Evolutionary conservation across 106 monocot genomes (phyloP).

Genomic region (Dioscorea dumetorum): DNA sequence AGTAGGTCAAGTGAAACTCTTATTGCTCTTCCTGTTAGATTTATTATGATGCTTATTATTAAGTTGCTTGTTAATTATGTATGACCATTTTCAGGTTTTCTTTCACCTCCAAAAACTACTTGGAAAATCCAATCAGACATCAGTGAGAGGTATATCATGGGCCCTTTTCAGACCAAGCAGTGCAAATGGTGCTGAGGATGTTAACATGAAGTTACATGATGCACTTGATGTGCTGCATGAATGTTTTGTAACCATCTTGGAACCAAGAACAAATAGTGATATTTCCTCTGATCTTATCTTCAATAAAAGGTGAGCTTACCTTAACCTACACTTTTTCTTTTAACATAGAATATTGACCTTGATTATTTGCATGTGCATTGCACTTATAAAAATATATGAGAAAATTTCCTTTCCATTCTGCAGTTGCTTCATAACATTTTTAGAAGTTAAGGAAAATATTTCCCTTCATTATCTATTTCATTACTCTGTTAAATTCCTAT

Average conservation of each 20-base stretch:
- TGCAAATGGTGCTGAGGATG: conserved; percentile 13
- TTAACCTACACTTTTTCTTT: neutral
- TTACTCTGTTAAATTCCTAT: no score
- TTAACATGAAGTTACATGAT: conserved; percentile 49
- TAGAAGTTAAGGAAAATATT: neutral
- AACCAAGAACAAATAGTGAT: conserved; percentile 58
- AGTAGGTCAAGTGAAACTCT: conserved; percentile 19
- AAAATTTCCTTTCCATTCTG: neutral
- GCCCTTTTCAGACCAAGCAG: conserved; percentile 41
- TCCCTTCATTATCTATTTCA: no score
- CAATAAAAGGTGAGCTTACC: conserved; percentile 50
- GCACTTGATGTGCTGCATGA: conserved; percentile 69
- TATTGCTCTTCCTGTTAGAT: neutral
- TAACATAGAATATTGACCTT: neutral
- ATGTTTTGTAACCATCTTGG: conserved; percentile 57
- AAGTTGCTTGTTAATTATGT: neutral
- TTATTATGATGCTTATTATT: neutral
- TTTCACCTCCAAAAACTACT: conserved; percentile 35
- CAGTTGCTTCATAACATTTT: neutral
- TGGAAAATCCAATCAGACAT: conserved; percentile 42
- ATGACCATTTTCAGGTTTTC: conserved; percentile 42
- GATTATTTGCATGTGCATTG: neutral
- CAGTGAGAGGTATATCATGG: conserved; percentile 49
- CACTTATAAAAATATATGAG: neutral
- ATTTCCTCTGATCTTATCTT: conserved; percentile 57